Conservation (phyloP, 139 green algal genomes). For the Pleodorina starrii region DNA sequence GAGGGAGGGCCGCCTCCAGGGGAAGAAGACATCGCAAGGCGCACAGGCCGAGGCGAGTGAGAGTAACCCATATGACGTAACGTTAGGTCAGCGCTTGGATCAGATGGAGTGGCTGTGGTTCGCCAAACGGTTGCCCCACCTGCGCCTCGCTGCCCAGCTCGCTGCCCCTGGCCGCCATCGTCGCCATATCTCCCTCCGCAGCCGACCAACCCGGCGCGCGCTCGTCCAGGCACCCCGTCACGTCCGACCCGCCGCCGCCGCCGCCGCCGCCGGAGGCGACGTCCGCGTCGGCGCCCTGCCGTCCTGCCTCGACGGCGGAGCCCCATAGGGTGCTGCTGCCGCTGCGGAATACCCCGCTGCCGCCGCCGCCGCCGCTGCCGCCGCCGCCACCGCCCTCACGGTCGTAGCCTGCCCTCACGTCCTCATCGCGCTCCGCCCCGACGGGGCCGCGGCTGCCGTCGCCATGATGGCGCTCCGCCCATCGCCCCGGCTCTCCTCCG, state of each 20-base stretch:
- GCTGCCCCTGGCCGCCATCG: background rate
- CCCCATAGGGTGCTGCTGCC: background rate
- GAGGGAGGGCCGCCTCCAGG: too few species aligned
- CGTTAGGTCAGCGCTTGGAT: too few species aligned
- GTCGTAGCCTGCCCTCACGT: background rate
- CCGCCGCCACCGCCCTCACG: background rate
- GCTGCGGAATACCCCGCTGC: background rate
- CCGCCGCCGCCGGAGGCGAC: background rate
- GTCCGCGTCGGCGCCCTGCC: too few species aligned
- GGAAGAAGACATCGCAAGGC: too few species aligned
- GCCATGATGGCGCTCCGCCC: background rate
- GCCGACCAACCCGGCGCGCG: background rate
- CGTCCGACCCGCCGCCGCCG: background rate
- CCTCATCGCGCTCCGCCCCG: slow-evolving; percentile 7
- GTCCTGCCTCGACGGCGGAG: too few species aligned
- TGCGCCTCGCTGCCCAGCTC: slow-evolving; percentile 15
- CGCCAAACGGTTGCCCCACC: too few species aligned
- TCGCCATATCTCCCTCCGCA: background rate
- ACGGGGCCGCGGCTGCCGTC: slow-evolving; percentile 27
- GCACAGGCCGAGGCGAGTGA: too few species aligned
- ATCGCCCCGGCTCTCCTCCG: background rate
- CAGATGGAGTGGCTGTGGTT: too few species aligned
- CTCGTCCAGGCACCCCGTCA: background rate
- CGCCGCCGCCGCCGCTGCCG: background rate
- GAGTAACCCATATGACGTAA: too few species aligned